These are phyloP conservation scores for Curvularia sp. DNA, from an alignment of 2,329 filamentous ascomycete species.

Conservation along the genomic window DNA sequence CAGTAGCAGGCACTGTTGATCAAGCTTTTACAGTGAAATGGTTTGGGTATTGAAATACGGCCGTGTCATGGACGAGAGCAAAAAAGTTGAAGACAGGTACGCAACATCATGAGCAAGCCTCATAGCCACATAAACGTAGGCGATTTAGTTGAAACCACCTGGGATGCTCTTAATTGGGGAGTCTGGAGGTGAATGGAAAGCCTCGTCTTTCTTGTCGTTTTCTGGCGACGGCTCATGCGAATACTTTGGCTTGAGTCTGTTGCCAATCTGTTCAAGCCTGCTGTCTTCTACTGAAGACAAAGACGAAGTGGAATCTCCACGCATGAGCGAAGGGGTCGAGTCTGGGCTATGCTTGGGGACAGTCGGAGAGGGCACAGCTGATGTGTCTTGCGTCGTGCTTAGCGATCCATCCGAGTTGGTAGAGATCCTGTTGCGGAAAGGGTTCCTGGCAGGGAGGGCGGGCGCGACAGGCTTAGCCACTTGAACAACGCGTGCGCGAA, in stretches of 20 bases:
- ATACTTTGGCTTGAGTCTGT: slow-evolving; percentile 37
- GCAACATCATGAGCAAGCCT: background rate
- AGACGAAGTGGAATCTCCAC: slow-evolving; percentile 44
- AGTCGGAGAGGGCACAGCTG: slow-evolving; percentile 31
- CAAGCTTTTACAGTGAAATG: background rate
- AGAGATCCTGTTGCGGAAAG: slow-evolving; percentile 59
- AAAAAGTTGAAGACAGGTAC: background rate
- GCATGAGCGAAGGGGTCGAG: slow-evolving; percentile 46
- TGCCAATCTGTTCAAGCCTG: slow-evolving; percentile 39
- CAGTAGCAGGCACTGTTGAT: background rate
- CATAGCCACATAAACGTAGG: too few relatives aligned
- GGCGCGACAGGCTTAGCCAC: slow-evolving; percentile 83
- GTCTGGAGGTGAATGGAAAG: slow-evolving; percentile 53
- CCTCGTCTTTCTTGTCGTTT: slow-evolving; percentile 35
- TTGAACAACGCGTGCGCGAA: slow-evolving; percentile 81
- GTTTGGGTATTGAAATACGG: slow-evolving; percentile 4
- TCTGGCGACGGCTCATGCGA: slow-evolving; percentile 26
- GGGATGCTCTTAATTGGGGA: slow-evolving; percentile 44
- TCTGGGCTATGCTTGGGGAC: slow-evolving; percentile 38
- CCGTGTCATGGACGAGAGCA: background rate
- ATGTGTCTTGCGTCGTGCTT: slow-evolving; percentile 30
- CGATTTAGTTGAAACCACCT: slow-evolving; percentile 37
- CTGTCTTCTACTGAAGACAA: slow-evolving; percentile 44
- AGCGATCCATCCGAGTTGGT: slow-evolving; percentile 41
- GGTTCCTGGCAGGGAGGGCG: slow-evolving; percentile 77